A percentile compares a stretch with the other conserved stretches of the same genome.
These are phyloP conservation scores for Lobulomyces angularis DNA, from an alignment of 192 early-diverging fungal genomes.

Conservation along the genomic window DNA sequence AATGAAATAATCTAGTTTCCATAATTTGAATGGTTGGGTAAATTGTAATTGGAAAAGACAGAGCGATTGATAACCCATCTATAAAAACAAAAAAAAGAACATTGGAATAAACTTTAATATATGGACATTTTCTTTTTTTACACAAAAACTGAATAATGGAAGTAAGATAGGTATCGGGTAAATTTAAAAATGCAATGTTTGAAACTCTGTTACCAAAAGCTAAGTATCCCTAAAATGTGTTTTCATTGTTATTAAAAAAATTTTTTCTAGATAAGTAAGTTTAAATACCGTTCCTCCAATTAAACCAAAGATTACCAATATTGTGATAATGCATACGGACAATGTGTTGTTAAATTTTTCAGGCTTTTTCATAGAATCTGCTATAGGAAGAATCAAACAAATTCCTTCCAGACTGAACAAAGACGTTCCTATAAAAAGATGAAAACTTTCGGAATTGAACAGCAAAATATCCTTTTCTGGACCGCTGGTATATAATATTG, in stretches of 20 bases:
- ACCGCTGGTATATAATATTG: slow-evolving; percentile 49
- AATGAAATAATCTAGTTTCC: slow-evolving; percentile 69
- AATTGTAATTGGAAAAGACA: slow-evolving; percentile 82
- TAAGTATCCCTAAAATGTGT: no score
- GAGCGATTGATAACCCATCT: slow-evolving; percentile 83
- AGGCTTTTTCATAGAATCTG: slow-evolving; percentile 83
- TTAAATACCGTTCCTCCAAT: slow-evolving; percentile 67
- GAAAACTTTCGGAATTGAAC: slow-evolving; percentile 71
- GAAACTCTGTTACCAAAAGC: slow-evolving; percentile 74
- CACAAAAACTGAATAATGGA: no score
- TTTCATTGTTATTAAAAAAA: no score
- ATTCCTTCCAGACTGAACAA: slow-evolving; percentile 86
- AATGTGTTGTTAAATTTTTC: slow-evolving; percentile 76
- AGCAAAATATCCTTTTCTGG: slow-evolving; percentile 49
- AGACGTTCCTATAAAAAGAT: slow-evolving; percentile 87
- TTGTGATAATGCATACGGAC: slow-evolving; percentile 60
- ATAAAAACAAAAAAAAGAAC: slow-evolving; percentile 65
- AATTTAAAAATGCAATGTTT: slow-evolving; percentile 77
- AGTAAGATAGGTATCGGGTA: no score
- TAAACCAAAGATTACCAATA: slow-evolving; percentile 64
- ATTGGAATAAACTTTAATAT: slow-evolving; percentile 37
- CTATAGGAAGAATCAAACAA: slow-evolving; percentile 73
- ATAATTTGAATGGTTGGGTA: slow-evolving; percentile 91
- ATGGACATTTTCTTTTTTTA: no score
- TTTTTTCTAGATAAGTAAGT: no score